Evolutionary conservation across 352 stramenopile genomes (phyloP).

Genomic region (Phytophthora podocarpi): DNA sequence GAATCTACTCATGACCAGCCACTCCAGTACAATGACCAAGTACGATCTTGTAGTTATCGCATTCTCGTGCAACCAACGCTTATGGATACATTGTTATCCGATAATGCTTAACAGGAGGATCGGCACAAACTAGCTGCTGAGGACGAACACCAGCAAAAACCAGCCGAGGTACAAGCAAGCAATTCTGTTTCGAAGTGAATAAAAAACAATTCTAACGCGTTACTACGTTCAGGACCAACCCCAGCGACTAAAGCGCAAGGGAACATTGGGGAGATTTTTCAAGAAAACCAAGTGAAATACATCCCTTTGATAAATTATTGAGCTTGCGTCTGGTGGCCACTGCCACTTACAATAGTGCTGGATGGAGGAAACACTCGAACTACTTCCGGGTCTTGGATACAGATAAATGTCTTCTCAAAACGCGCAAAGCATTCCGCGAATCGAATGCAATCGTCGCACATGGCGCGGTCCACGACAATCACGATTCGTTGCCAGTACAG

Average conservation of each 20-base stretch:
- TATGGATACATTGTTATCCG: not conserved
- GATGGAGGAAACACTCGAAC: conserved; percentile 51
- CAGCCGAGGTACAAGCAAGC: not conserved
- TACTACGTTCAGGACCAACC: not conserved
- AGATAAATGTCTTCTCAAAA: conserved; percentile 44
- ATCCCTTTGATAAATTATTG: too few relatives aligned
- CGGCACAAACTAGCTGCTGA: too few relatives aligned
- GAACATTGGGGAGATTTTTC: conserved; percentile 20
- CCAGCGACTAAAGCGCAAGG: conserved; percentile 37
- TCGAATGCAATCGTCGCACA: conserved; percentile 80
- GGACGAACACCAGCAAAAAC: not conserved
- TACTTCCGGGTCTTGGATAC: conserved; percentile 53
- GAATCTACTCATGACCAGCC: not conserved
- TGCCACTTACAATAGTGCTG: not conserved
- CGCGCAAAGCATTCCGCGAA: conserved; percentile 57
- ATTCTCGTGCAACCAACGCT: conserved; percentile 6
- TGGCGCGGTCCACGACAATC: conserved; percentile 69
- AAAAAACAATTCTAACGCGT: not conserved
- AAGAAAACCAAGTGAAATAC: conserved; percentile 2
- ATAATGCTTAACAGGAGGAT: not conserved
- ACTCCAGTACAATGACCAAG: not conserved
- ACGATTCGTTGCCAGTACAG: conserved; percentile 56
- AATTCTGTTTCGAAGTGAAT: not conserved
- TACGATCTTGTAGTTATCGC: not conserved
- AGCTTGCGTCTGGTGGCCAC: not conserved